Conservation (phyloP, 192 early-diverging fungal species). For the Chytriomyces confervae region DNA sequence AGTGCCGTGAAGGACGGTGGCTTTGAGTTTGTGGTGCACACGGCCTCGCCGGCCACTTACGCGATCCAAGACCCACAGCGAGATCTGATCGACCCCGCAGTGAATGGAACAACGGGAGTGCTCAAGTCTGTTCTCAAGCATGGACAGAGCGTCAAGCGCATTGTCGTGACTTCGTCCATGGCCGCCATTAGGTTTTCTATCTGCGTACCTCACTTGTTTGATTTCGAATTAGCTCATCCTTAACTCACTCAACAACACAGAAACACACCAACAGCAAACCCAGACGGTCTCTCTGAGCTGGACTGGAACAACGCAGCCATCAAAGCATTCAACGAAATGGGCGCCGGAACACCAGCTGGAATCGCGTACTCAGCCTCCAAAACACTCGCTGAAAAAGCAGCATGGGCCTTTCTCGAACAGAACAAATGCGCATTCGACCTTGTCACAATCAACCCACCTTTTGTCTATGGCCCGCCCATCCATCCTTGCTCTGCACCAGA, state of each 20-base stretch:
- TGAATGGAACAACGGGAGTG: slow-evolving; percentile 51
- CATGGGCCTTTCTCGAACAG: slow-evolving; percentile 46
- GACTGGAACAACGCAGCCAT: slow-evolving; percentile 42
- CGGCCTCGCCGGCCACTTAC: slow-evolving; percentile 48
- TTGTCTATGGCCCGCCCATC: slow-evolving; percentile 33
- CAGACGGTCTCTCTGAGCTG: slow-evolving; percentile 35
- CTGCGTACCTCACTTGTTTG: background rate
- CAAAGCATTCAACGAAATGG: slow-evolving; percentile 6
- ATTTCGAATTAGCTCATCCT: background rate
- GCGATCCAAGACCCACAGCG: slow-evolving; percentile 30
- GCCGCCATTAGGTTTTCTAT: slow-evolving; percentile 34
- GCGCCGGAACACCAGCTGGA: slow-evolving; percentile 11
- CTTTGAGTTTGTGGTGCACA: slow-evolving; percentile 48
- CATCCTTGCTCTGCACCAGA: slow-evolving; percentile 12
- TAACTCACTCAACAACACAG: background rate
- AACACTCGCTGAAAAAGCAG: slow-evolving; percentile 41
- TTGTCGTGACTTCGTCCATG: slow-evolving; percentile 55
- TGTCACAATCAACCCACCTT: slow-evolving; percentile 40
- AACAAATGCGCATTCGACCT: slow-evolving; percentile 32
- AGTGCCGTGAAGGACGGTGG: slow-evolving; percentile 49
- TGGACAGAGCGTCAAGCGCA: slow-evolving; percentile 40
- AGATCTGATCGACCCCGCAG: slow-evolving; percentile 52
- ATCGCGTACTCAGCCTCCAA: slow-evolving; percentile 43
- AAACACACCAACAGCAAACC: slow-evolving; percentile 2
- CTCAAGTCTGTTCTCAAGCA: slow-evolving; percentile 39